Conservation (phyloP, 495 filamentous ascomycete species). For the Penicillium bialowiezense region DNA sequence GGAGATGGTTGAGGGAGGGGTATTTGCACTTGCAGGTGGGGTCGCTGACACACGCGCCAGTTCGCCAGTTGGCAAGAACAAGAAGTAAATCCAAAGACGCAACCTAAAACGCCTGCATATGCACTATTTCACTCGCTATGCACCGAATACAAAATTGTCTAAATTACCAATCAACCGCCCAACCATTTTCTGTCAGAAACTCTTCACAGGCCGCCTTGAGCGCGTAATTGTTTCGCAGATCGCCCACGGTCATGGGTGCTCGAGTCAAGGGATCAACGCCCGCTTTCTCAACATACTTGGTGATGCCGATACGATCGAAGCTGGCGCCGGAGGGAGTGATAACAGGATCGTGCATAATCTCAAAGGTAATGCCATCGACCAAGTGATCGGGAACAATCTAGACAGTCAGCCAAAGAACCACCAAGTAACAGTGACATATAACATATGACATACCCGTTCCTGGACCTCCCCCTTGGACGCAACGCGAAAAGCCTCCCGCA, state of each 20-base stretch:
- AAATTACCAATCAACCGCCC: conserved; percentile 84
- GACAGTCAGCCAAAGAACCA: conserved; percentile 3
- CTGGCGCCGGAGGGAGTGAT: conserved; percentile 83
- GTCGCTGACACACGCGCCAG: conserved; percentile 24
- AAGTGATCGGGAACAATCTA: conserved; percentile 80
- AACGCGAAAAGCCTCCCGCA: conserved; percentile 42
- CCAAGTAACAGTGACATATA: too few relatives aligned
- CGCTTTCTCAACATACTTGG: conserved; percentile 76
- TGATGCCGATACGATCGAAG: conserved; percentile 84
- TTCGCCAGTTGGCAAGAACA: conserved; percentile 3
- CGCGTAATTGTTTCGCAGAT: conserved; percentile 80
- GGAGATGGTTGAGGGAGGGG: conserved; percentile 19
- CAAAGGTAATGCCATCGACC: conserved; percentile 86
- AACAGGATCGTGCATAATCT: conserved; percentile 90
- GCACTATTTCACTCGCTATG: conserved; percentile 16
- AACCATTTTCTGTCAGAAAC: conserved; percentile 84
- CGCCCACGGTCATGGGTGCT: conserved; percentile 62
- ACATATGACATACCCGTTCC: conserved; percentile 50
- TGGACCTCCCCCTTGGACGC: conserved; percentile 59
- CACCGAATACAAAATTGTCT: conserved; percentile 8
- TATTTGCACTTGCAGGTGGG: conserved; percentile 16
- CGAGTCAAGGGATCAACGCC: conserved; percentile 81
- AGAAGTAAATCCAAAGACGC: conserved; percentile 4
- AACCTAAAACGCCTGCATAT: background rate
- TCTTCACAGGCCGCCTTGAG: conserved; percentile 81